These are phyloP conservation scores for Taiozyma onychis DNA, from an alignment of 1,139 yeast species.

Conservation along the genomic window DNA sequence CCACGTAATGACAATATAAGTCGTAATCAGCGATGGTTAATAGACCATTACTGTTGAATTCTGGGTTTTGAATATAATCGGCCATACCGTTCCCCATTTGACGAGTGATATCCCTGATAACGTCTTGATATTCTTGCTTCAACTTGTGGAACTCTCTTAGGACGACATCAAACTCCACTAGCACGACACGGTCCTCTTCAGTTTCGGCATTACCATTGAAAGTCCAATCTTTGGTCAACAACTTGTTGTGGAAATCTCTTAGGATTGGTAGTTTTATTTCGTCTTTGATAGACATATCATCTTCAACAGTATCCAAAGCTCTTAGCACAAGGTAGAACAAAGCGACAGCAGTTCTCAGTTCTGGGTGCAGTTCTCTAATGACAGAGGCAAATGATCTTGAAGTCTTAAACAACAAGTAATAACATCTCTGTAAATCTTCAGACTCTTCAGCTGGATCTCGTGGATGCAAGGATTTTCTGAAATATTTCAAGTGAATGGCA, in stretches of 20 bases:
- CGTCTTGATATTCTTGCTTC: constrained; percentile 71
- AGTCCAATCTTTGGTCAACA: constrained; percentile 69
- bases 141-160: constrained; percentile 67
- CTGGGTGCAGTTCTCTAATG: constrained; percentile 87
- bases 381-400: constrained; percentile 94
- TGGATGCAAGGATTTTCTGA: constrained; percentile 53
- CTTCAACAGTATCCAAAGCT: constrained; percentile 95
- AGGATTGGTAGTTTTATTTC: constrained; percentile 69
- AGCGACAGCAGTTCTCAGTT: constrained; percentile 75
- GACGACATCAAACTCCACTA: constrained; percentile 68
- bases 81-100: constrained; percentile 99
- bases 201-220: constrained; percentile 68
- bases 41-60: constrained; percentile 75
- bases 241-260: constrained; percentile 58
- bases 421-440: constrained; percentile 55
- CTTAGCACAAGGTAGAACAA: constrained; percentile 79
- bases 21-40: constrained; percentile 77
- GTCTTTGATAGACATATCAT: constrained; percentile 84
- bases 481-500: constrained; percentile 51
- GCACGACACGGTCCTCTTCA: constrained; percentile 77
- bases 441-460: constrained; percentile 40
- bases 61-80: constrained; percentile 75
- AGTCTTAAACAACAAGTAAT: constrained; percentile 58
- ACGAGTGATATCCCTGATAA: constrained; percentile 68
- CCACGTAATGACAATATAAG: constrained; percentile 92